These are phyloP conservation scores for Papiliotrema terrestris DNA, from an alignment of 1,284 basidiomycete genomes.

Conservation along the genomic window DNA sequence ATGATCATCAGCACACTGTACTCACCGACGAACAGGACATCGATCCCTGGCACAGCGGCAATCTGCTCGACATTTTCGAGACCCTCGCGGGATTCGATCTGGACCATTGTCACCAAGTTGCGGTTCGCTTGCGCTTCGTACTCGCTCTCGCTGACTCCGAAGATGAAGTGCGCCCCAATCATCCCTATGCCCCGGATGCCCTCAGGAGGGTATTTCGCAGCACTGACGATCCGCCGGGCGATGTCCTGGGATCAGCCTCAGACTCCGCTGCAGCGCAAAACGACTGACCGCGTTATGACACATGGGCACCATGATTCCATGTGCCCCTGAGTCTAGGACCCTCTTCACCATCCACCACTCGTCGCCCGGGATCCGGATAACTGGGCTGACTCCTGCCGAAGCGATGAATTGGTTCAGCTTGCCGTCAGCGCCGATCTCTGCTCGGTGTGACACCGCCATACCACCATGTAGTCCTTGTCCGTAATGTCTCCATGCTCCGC, in stretches of 20 bases:
- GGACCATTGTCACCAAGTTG: slow-evolving; percentile 26
- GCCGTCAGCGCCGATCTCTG: neutral
- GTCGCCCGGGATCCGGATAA: slow-evolving; percentile 41
- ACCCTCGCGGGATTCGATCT: slow-evolving; percentile 32
- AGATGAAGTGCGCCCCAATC: slow-evolving; percentile 22
- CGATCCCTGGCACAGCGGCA: slow-evolving; percentile 52
- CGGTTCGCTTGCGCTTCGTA: slow-evolving; percentile 28
- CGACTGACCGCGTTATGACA: slow-evolving; percentile 22
- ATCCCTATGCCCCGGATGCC: slow-evolving; percentile 26
- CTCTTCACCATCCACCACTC: slow-evolving; percentile 40
- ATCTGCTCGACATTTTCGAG: slow-evolving; percentile 34
- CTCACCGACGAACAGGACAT: slow-evolving; percentile 60
- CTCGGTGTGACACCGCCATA: neutral
- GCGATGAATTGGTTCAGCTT: slow-evolving; percentile 26
- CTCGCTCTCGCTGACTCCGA: slow-evolving; percentile 21
- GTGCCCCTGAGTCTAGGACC: slow-evolving; percentile 42
- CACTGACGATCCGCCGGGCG: slow-evolving; percentile 16
- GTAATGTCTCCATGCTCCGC: slow-evolving; percentile 26
- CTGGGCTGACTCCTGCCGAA: slow-evolving; percentile 24
- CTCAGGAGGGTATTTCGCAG: slow-evolving; percentile 22
- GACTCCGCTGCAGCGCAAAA: neutral
- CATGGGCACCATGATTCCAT: slow-evolving; percentile 34
- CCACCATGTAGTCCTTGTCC: slow-evolving; percentile 24
- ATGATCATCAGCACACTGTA: neutral
- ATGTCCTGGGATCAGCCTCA: slow-evolving; percentile 26